These are phyloP conservation scores for Parafenestella ontariensis DNA, from an alignment of 2,329 filamentous ascomycete species.

Conservation along the genomic window DNA sequence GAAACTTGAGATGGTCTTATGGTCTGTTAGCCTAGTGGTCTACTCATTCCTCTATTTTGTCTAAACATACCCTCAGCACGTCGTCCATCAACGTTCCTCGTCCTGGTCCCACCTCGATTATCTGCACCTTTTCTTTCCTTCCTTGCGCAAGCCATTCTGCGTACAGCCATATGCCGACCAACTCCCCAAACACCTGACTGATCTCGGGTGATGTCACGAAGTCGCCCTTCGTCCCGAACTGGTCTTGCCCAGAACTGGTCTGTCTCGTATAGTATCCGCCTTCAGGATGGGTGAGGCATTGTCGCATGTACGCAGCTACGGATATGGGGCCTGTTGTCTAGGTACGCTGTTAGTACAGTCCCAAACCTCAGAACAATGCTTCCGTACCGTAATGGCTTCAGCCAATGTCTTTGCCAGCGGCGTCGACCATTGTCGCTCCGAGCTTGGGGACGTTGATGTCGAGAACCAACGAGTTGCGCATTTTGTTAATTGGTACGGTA, in stretches of 20 bases:
- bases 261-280: constrained; percentile 92
- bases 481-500: constrained; percentile 10
- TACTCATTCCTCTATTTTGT: not conserved
- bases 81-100: constrained; percentile 97
- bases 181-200: constrained; percentile 94
- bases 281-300: constrained; percentile 90
- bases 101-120: constrained; percentile 94
- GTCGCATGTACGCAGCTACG: constrained; percentile 95
- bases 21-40: constrained; percentile 15
- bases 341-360: constrained; percentile 3
- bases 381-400: constrained; percentile 81
- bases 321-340: constrained; percentile 88
- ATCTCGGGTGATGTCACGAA: constrained; percentile 98
- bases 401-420: constrained; percentile 86
- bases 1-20: constrained; percentile 83
- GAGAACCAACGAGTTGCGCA: constrained; percentile 49
- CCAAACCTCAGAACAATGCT: not conserved
- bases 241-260: constrained; percentile 72
- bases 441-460: constrained; percentile 18
- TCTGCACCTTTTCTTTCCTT: constrained; percentile 73
- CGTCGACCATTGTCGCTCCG: constrained; percentile 79
- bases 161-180: constrained; percentile 93
- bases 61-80: constrained; percentile 75
- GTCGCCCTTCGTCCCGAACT: constrained; percentile 92
- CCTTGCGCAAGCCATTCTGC: constrained; percentile 97